phyloP scores from a whole-genome alignment of 495 filamentous ascomycete genomes.

The Penicillium malachiteum region DNA sequence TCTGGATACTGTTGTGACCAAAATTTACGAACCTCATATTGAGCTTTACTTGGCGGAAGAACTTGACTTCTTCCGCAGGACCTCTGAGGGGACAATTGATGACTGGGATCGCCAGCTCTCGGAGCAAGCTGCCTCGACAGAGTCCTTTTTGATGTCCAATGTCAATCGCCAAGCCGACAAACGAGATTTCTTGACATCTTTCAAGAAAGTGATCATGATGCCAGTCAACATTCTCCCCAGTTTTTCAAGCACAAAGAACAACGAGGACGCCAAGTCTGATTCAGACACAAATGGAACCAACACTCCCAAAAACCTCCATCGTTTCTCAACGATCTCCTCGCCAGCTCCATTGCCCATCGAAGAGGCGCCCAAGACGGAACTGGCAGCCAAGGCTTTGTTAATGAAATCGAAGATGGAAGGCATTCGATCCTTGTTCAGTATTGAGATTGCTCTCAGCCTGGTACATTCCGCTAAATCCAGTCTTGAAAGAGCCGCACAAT shows the following conservation, averaged over 20 bases:
- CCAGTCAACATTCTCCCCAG: constrained; percentile 85
- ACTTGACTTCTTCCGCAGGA: constrained; percentile 74
- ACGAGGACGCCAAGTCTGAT: constrained; percentile 32
- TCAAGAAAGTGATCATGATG: constrained; percentile 99
- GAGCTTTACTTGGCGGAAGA: constrained; percentile 94
- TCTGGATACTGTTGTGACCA: constrained; percentile 58
- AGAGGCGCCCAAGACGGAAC: constrained; percentile 78
- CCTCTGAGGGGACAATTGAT: constrained; percentile 71
- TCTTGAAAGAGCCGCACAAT: constrained; percentile 79
- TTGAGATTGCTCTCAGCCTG: constrained; percentile 87
- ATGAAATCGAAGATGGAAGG: constrained; percentile 94
- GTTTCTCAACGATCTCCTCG: constrained; percentile 51
- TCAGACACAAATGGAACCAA: constrained; percentile 34
- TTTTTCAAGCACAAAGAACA: constrained; percentile 53
- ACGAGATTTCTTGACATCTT: constrained; percentile 90
- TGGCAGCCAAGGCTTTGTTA: constrained; percentile 92
- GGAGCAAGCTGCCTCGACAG: constrained; percentile 85
- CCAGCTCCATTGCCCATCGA: constrained; percentile 50
- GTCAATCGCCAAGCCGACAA: constrained; percentile 94
- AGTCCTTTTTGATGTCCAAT: constrained; percentile 93
- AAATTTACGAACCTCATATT: constrained; percentile 85
- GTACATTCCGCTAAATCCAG: constrained; percentile 89
- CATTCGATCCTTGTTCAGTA: constrained; percentile 90
- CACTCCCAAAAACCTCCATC: constrained; percentile 49
- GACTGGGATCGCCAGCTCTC: constrained; percentile 90